A percentile compares a stretch with the other conserved stretches of the same genome.
phyloP scores from a whole-genome alignment of 2,329 filamentous ascomycete species.

The Fonsecaea nubica region DNA sequence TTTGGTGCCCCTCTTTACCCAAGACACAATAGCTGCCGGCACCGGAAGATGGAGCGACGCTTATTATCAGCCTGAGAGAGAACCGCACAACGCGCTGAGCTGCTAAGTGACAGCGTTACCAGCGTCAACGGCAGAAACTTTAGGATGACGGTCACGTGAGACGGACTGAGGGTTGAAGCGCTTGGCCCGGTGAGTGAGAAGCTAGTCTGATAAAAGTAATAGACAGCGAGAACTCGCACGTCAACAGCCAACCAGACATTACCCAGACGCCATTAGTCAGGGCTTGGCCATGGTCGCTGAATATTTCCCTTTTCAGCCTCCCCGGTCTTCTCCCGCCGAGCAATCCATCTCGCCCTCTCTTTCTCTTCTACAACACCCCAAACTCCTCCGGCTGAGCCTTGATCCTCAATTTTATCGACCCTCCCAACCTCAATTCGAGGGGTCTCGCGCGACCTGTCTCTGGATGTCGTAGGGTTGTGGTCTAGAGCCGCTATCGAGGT shows the following conservation, averaged over 20 bases:
- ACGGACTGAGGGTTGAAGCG: neutral
- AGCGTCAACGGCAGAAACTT: neutral
- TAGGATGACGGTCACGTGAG: neutral
- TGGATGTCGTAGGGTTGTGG: constrained; percentile 16
- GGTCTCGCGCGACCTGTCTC: constrained; percentile 8
- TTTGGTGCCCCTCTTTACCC: constrained; percentile 1
- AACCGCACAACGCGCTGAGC: too few species aligned
- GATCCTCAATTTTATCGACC: constrained; percentile 23
- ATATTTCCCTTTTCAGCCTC: constrained; percentile 13
- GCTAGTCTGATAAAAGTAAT: neutral
- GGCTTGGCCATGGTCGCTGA: neutral
- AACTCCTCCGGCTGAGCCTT: constrained; percentile 15
- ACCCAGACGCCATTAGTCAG: neutral
- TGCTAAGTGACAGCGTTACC: neutral
- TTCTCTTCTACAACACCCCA: constrained; percentile 9
- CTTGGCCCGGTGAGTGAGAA: neutral
- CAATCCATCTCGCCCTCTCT: constrained; percentile 14
- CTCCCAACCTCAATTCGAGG: constrained; percentile 8
- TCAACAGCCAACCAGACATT: neutral
- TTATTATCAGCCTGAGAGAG: neutral
- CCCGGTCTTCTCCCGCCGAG: constrained; percentile 9
- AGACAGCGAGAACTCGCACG: neutral
- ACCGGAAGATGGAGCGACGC: neutral
- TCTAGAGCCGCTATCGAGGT: neutral
- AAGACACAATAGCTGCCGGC: neutral